Evolutionary conservation across 345 rosid species (phyloP).

Genomic region (Xanthoceras sorbifolium): DNA sequence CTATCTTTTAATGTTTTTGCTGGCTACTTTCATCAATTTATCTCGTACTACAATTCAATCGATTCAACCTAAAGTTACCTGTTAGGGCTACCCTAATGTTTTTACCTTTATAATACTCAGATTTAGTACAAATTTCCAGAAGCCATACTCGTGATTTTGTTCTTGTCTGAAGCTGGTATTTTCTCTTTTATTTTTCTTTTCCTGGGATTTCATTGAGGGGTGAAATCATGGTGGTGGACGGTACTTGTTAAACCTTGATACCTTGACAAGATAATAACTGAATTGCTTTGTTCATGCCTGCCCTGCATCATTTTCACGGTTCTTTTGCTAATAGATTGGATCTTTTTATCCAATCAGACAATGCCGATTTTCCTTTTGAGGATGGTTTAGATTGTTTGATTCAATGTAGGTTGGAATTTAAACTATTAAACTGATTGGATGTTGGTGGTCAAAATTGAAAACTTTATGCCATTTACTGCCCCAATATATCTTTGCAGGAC

Average conservation of each 20-base stretch:
- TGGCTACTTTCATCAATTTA: not conserved
- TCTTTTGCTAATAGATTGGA: conserved; percentile 1
- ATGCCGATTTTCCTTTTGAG: not conserved
- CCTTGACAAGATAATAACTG: not conserved
- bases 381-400: not conserved
- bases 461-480: conserved; percentile 2
- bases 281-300: conserved; percentile 5
- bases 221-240: not conserved
- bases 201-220: not conserved
- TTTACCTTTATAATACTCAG: not conserved
- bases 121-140: not conserved
- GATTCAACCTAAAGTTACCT: not conserved
- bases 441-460: not conserved
- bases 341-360: not conserved
- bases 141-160: not conserved
- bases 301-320: not conserved
- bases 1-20: not conserved
- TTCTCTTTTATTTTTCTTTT: not conserved
- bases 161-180: not conserved
- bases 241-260: not conserved
- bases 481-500: conserved; percentile 56
- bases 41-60: not conserved
- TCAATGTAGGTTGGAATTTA: not conserved
- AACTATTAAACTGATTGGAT: not conserved
- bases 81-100: not conserved